A percentile compares a stretch with the other conserved stretches of the same genome.
Conservation (phyloP, 164 flowering plant species). For the Magnolia sinica region DNA sequence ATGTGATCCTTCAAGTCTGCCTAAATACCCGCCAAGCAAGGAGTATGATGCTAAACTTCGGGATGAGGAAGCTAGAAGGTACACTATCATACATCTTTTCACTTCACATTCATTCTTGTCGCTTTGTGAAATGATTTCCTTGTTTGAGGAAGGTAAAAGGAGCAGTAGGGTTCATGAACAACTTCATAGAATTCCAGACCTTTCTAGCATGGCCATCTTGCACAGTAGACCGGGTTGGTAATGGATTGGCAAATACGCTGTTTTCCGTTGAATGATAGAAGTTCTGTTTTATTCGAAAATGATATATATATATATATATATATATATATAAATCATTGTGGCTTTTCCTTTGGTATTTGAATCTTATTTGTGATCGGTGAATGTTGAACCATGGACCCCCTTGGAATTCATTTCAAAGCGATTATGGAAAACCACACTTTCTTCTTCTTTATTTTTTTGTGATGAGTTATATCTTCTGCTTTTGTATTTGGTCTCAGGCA, state of each 20-base stretch:
- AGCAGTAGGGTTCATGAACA: background rate
- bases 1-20: slow-evolving; percentile 94
- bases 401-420: background rate
- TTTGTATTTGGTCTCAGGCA: slow-evolving; percentile 30
- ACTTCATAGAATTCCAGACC: background rate
- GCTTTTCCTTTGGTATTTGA: background rate
- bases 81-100: background rate
- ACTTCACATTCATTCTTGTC: background rate
- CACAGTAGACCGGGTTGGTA: background rate
- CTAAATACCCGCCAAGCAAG: slow-evolving; percentile 94
- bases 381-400: background rate
- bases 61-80: slow-evolving; percentile 98
- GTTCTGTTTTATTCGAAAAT: background rate
- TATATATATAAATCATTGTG: too few species aligned
- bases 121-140: background rate
- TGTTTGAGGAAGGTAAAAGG: background rate
- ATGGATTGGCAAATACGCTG: background rate
- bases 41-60: slow-evolving; percentile 91
- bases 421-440: background rate
- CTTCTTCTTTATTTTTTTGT: background rate
- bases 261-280: background rate
- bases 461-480: background rate
- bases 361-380: background rate
- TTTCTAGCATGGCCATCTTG: background rate
- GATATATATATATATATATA: too few species aligned